Base-by-base conservation (phyloP, 139 green algal species). In the Coelastrella sp. region DNA sequence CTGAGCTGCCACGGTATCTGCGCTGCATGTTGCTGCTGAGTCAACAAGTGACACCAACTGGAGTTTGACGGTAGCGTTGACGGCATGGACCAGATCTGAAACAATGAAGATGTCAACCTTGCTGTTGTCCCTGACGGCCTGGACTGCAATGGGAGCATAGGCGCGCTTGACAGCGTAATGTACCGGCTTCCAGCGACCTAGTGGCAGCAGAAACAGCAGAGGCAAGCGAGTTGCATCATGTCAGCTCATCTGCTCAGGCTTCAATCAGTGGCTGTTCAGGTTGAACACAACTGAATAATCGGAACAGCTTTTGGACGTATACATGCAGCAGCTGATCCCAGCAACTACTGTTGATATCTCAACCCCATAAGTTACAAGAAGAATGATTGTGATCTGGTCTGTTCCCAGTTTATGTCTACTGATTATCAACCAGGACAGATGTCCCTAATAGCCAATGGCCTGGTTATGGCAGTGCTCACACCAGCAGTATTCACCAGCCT, bases 101-200 rank as follows among this genome's bases (percentile, higher is more conserved):
- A 90, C 76, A 10, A 90, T 56, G 60, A 80, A 90, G 58, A 90
- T 82, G 4, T 90, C 27, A 11, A 85, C 85, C 14, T 24, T 68
- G 8, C 15, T 8, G 4, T 73, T 8, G 10, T 85, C 76, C 7
- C 81, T 10, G 9, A 85, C 22, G 19, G 25, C 87, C 15, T 78
- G 63, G 20, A 83, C 63, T 58, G 85, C 27, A 63, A 92, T 25
- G 7, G 85, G 86, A 4, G 88, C 88, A 60, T 89, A 93, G 15
- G 57, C 24, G 9, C 87, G 72, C 70, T 74, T 74, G 49, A 91
- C 90, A 15, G 80, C 79, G 68, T 97, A 96, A 78, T 97, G 94
- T 72, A 95, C 88, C 76, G 95, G 92, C 89, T 95, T 96, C 95
- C 94, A 98, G 65, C 88, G 86, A 24, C 94, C 85, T 83, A 65